Evolutionary conservation across 202 grass and related monocot species (phyloP), one percentile per base, ranked within the genome.

Genomic region (Bolboschoenoplectus hybrid): DNA sequence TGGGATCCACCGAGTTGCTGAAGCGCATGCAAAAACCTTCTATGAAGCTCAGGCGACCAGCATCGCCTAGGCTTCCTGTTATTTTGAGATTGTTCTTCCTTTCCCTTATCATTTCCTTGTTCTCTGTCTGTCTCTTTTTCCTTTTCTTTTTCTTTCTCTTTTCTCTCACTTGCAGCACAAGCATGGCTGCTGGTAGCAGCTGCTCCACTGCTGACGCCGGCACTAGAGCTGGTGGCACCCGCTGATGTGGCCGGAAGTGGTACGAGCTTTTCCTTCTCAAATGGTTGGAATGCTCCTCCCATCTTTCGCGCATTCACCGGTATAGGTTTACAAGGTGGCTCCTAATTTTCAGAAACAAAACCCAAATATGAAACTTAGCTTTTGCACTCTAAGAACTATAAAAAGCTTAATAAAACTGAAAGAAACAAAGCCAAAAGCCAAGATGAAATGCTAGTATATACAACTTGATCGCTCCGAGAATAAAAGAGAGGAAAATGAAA

Each of bases 1-100:
- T 95, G 91, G 20, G 93, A 88, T 39, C 96, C 96, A 61, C 96
- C 96, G 19, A 98, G 87, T 84, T 95, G 91, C 72, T 91, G 91
- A 72, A 98, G 82, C 1, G 90, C 90, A n/a, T 95, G 84, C 14
- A 98, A 72, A 86, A 98, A 98, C 50, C 86, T 83, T 74, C 90
- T 90, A 80, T 95, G 96, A 84, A 98, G 96, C 84, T 95, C 96
- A n/a, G 90, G 91, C 7, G 89, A 92, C 96, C 93, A 98, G 89
- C 96, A 94, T 49, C 93, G 96, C 9, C 96, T 89, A 16, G 63
- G 32, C 87, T 98, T 98, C 63, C 90, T 85, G 85, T 85, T 55
- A 56, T 63, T 17, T 70, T 87, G 76, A 45, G 89, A 93, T 53
- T 91, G 88, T 2, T 81, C 86, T 38, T 90, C 89, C 19, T 85